Conservation (phyloP, 2,329 filamentous ascomycete genomes). For the Paracoccidioides brasiliensis region DNA sequence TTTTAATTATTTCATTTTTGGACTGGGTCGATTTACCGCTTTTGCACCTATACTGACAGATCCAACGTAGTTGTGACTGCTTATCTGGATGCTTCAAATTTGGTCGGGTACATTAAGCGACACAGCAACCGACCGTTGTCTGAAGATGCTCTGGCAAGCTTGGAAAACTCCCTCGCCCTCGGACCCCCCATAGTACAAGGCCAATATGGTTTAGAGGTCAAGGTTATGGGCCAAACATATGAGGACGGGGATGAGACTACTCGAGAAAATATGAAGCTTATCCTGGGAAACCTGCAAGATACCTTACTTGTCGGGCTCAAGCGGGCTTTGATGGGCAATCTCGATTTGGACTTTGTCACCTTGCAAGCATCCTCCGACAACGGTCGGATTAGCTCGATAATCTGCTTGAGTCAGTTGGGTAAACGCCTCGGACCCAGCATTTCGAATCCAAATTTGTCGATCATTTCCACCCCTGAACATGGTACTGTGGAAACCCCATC, state of each 20-base stretch:
- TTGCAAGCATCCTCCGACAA: conserved; percentile 26
- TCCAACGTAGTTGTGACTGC: conserved; percentile 6
- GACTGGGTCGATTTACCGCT: background rate
- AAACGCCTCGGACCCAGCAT: conserved; percentile 17
- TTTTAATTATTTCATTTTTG: background rate
- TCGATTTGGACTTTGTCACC: conserved; percentile 19
- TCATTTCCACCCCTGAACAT: background rate
- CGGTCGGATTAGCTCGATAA: conserved; percentile 22
- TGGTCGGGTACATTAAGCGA: conserved; percentile 9
- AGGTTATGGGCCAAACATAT: conserved; percentile 23
- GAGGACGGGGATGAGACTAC: conserved; percentile 25
- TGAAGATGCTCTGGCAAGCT: conserved; percentile 5
- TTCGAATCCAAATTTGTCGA: background rate
- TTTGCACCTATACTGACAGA: background rate
- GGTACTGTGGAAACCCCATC: background rate
- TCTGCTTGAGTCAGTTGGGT: conserved; percentile 24
- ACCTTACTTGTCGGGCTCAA: conserved; percentile 23
- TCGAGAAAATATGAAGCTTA: conserved; percentile 27
- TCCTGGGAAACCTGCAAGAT: conserved; percentile 26
- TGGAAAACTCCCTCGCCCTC: conserved; percentile 25
- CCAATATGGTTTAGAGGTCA: conserved; percentile 24
- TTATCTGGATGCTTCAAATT: conserved; percentile 8
- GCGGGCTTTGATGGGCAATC: conserved; percentile 19
- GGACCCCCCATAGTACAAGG: conserved; percentile 24
- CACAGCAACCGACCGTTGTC: background rate